Base-by-base conservation (phyloP, 768 basidiomycete genomes). In the Trametes cinnabarina region DNA sequence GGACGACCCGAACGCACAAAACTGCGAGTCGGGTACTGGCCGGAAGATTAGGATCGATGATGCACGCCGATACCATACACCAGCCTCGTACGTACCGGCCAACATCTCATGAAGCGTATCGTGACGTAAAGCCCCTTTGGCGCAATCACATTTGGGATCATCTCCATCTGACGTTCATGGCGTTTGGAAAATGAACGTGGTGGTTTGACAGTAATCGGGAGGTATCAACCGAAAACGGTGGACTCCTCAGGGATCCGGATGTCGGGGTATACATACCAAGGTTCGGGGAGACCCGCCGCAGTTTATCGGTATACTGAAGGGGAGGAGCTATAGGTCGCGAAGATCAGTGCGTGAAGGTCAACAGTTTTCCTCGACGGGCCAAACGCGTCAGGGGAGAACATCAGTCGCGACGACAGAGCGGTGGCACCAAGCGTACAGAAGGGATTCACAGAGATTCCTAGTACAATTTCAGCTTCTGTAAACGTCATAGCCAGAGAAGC, bases 51-150 rank as follows among this genome's bases (percentile, higher is more conserved):
- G 51, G 11, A 39, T 37, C 46, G 22, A 19, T 26, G 25, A 42
- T 48, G 37, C 57, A 51, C 39, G 58, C 58, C 19, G 39, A 40
- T 53, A 48, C 40, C 28, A 41, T 58, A 53, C 44, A 32, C 48
- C 49, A 26, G 42, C 23, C 14, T 22, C 30, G 40, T 51, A 58
- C 57, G 54, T 55, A 55, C 54, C 54, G 41, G 41, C n/a, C 41
- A 15, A 37, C 32, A 42, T 7, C 37, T 35, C 30, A 50, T 37
- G 41, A 44, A 19, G 9, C 25, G 32, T 37, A 50, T 26, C 22
- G 55, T 57, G 55, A 57, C 55, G 55, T 57, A 49, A 57, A 57
- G 37, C 46, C 10, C 23, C 17, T 11, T n/a, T 20, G 4, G 20
- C 46, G 32, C 37, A 40, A 55, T 39, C 46, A 47, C 46, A 28